Evolutionary conservation across 140 eudicot genomes (phyloP), one percentile per base, ranked within the genome.

Genomic region (Cichorium intybus): DNA sequence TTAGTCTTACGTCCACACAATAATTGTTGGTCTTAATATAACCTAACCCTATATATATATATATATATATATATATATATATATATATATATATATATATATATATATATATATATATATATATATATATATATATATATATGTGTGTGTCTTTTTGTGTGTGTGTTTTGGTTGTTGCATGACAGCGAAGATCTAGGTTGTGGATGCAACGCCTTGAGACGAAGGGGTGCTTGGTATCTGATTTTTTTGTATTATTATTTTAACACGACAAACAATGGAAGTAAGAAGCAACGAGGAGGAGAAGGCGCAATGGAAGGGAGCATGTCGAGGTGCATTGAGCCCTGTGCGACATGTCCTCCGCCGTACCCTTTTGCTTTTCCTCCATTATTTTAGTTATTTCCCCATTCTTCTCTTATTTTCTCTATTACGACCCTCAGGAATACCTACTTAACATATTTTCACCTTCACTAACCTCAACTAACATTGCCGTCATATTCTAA

Each of bases 321-420:
- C 47, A 28, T 45, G 67, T 69, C 67, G 74, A 69, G 49, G 59
- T 69, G 26, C 75, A 46, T 69, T 9, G 67, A 69, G 75, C 75
- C 75, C 75, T 56, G 67, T 69, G 75, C 67, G 37, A 1, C 29
- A 22, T 69, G 58, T 69, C 74, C 67, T 56, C 66, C 75, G 75
- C 75, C 75, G 75, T 69, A 69, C 66, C 35, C 55, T 69, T 69
- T 41, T 23, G 1, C 34, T 20, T 54, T 67, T 68, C 2, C 12
- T 14, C 12, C 1, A 8, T 34, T 0, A 34, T n/a, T 41, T 16
- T n/a, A 10, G 6, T 24, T 34, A 5, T 10, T 22, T 7, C 10
- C 8, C 22, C 4, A 0, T 23, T 14, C 11, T 34, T 34, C 41
- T 34, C 41, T 34, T 8, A 7, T 8, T 34, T 8, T 34, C 41